Base-by-base conservation (phyloP, 1,139 yeast species). In the Debaryomycetaceae sp. region DNA sequence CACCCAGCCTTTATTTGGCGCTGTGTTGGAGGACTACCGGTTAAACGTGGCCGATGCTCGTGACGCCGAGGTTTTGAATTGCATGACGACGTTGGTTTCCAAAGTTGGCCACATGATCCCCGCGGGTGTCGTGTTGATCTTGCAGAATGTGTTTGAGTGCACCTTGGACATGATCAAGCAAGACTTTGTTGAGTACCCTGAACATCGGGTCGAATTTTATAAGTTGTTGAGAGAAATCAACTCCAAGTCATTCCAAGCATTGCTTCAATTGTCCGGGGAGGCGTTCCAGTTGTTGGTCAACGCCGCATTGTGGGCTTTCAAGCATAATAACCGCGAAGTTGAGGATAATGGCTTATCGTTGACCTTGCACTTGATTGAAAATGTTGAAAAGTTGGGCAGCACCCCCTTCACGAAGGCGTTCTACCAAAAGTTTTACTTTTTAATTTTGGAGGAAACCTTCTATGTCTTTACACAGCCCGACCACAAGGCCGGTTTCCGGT, bases 271-370 rank as follows among this genome's bases (percentile, higher is more conserved):
- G 43, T 94, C 96, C 10, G 93, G 94, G 6, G 91, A 80, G 43
- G 94, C 95, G 20, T 89, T 91, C 72, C 88, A 83, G 55, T 75
- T 89, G 36, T 82, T 91, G 37, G 79, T 93, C 42, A 91, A 86
- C 58, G 95, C 97, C 2, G 89, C 95, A 29, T 69, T 93, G 50
- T 91, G 98, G 98, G 97, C 97, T 0, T 85, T 93, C 56, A 91
- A 91, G 60, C 98, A 91, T 56, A 93, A 89, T 49, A 86, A 89
- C 58, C 76, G 96, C 57, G 96, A 88, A 38, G 96, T 91, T 34
- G 97, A 91, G 58, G 89, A 83, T 40, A 82, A 82, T 34, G 97
- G 96, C 23, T 73, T 91, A 46, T 75, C 80, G 25, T 71, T 89
- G 42, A 84, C 93, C 24, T 66, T 82, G 38, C 96, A 89, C 50